Base-by-base conservation (phyloP, 805 yeast genomes). In the Candida quercuum region DNA sequence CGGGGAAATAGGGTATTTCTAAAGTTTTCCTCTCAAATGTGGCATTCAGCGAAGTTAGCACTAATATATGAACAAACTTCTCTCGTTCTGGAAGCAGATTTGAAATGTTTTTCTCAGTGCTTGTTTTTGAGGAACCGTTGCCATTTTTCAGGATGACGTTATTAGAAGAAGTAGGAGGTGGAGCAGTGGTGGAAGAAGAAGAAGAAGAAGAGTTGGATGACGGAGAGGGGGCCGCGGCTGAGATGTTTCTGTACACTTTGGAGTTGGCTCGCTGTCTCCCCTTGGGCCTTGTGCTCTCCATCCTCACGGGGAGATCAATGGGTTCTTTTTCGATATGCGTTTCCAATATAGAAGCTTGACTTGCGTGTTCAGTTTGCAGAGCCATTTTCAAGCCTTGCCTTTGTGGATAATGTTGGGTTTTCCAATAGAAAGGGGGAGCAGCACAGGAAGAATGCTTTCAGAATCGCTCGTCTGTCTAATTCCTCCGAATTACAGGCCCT, bases 21-120 rank as follows among this genome's bases (percentile, higher is more conserved):
- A 93, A 65, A 36, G 82, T 78, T 57, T 91, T 93, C 40, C 79
- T 72, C 28, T 79, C 84, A 56, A 89, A 88, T 0, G 96, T 81
- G 35, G 76, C 86, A 59, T 91, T 91, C 34, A 88, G 63, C 0
- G 97, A 80, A 12, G 75, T 60, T 34, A 93, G 66, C 4, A 86
- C 78, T n/a, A 89, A 73, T 30, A 83, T 74, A 56, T 78, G 79
- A 3, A 70, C 66, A 40, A 60, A 60, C 30, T 57, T 36, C 1
- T 51, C 48, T 29, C 57, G 38, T 18, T 31, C 28, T 10, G 26
- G 30, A 2, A 35, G 18, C 9, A 23, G 23, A 11, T 24, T 25
- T 12, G 24, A 29, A 17, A 17, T 6, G 6, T 4, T 12, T 20
- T 6, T 11, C 14, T 22, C 27, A 5, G n/a, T 28, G 19, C 13